These are phyloP conservation scores for Aspergillus caelatus DNA, from an alignment of 2,329 filamentous ascomycete species.

Conservation along the genomic window DNA sequence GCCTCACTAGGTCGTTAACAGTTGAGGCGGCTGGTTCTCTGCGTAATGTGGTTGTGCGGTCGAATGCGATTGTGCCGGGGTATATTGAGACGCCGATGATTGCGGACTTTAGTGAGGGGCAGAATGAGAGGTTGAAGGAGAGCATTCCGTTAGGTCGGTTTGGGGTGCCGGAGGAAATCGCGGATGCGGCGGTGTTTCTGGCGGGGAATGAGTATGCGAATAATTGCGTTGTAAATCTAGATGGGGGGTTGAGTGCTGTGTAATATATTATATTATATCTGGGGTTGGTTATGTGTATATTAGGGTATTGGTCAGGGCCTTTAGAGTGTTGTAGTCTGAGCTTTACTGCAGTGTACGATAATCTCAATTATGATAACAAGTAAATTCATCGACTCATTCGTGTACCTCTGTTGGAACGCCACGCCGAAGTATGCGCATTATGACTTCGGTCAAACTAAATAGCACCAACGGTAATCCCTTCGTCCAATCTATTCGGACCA, in stretches of 20 bases:
- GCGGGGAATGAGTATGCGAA: conserved; percentile 79
- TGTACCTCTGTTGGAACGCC: not conserved
- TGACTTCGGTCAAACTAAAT: not conserved
- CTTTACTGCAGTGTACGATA: not conserved
- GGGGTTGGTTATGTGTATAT: not conserved
- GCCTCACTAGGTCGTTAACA: conserved; percentile 48
- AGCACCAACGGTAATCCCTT: not conserved
- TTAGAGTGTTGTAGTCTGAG: not conserved
- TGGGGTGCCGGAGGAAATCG: conserved; percentile 70
- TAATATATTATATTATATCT: conserved; percentile 35
- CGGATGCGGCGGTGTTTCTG: conserved; percentile 79
- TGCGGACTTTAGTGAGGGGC: conserved; percentile 48
- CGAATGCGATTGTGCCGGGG: conserved; percentile 80
- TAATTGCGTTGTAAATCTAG: conserved; percentile 82
- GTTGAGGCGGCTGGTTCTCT: conserved; percentile 46
- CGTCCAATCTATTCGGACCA: conserved; percentile 13
- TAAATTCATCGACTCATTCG: not conserved
- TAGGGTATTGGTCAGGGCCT: not conserved
- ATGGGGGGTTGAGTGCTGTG: conserved; percentile 76
- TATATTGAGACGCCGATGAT: conserved; percentile 85
- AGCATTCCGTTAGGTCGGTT: conserved; percentile 69
- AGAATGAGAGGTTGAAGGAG: conserved; percentile 35
- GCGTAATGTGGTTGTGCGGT: conserved; percentile 68
- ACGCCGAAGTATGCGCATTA: not conserved
- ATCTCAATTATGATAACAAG: not conserved